Conservation (phyloP, 345 rosid genomes). For the Hibiscus syriacus region DNA sequence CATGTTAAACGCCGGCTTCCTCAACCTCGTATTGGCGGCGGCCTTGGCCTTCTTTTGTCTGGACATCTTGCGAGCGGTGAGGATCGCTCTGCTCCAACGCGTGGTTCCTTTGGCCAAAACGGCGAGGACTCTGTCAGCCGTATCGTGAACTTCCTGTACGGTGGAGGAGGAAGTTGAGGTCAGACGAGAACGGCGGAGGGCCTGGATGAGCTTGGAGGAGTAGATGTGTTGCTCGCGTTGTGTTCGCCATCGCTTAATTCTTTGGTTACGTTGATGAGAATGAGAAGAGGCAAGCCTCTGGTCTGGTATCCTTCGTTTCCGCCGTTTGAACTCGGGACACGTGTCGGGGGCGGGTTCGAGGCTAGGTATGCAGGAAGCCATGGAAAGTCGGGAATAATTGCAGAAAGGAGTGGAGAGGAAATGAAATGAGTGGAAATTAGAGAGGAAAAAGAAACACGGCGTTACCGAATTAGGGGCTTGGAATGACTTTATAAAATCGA, state of each 20-base stretch:
- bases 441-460: not conserved
- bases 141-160: slow-evolving; percentile 22
- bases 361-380: slow-evolving; percentile 24
- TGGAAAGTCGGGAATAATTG: not conserved
- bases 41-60: slow-evolving; percentile 44
- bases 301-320: slow-evolving; percentile 39
- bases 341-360: slow-evolving; percentile 22
- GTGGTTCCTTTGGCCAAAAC: slow-evolving; percentile 12
- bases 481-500: not conserved
- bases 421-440: too few species aligned
- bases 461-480: not conserved
- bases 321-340: slow-evolving; percentile 33
- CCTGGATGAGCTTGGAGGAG: slow-evolving; percentile 52
- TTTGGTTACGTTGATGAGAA: slow-evolving; percentile 14
- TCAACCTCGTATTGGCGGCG: slow-evolving; percentile 20
- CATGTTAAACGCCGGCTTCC: slow-evolving; percentile 14
- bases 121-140: slow-evolving; percentile 47
- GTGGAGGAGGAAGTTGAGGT: slow-evolving; percentile 3
- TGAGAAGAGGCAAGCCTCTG: not conserved
- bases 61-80: slow-evolving; percentile 31
- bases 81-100: slow-evolving; percentile 37
- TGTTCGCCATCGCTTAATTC: slow-evolving; percentile 53
- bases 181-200: slow-evolving; percentile 47
- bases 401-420: not conserved
- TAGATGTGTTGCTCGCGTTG: slow-evolving; percentile 55